phyloP scores from a whole-genome alignment of 2,329 filamentous ascomycete genomes.

The Emmonsiellopsis sp. region DNA sequence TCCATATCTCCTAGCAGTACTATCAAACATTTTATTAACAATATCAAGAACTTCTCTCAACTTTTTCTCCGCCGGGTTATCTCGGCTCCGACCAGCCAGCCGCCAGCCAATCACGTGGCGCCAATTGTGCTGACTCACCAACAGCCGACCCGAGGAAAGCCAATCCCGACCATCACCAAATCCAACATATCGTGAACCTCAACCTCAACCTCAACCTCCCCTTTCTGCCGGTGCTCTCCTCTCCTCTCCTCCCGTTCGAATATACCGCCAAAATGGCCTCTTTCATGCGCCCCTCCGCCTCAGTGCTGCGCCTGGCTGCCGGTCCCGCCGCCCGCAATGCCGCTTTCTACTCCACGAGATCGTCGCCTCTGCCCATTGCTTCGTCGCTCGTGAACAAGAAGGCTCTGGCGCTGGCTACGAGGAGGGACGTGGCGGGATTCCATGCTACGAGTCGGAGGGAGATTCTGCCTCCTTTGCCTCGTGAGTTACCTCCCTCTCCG shows the following conservation, averaged over 20 bases:
- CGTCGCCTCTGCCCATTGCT: conserved; percentile 11
- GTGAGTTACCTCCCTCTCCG: conserved; percentile 46
- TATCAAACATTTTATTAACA: no score
- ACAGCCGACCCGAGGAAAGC: background rate
- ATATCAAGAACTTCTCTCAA: no score
- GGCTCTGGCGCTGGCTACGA: conserved; percentile 20
- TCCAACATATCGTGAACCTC: background rate
- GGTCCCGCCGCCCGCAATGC: conserved; percentile 17
- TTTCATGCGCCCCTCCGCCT: conserved; percentile 28
- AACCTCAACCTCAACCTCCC: background rate
- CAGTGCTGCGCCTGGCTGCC: conserved; percentile 28
- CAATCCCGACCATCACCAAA: background rate
- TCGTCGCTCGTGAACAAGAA: conserved; percentile 5
- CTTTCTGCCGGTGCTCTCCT: background rate
- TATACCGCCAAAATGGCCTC: conserved; percentile 26
- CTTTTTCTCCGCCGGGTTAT: conserved; percentile 7
- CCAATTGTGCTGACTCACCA: conserved; percentile 11
- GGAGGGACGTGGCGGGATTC: conserved; percentile 55
- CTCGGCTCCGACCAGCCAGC: conserved; percentile 5
- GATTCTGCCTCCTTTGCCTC: conserved; percentile 76
- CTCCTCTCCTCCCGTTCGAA: background rate
- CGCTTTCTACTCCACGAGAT: conserved; percentile 13
- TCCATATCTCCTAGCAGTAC: no score
- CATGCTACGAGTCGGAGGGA: conserved; percentile 69
- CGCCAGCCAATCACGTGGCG: conserved; percentile 10